A percentile compares a stretch with the other conserved stretches of the same genome.
Conservation (phyloP, 208 protist species). For the Acanthamoeba triangularis region DNA sequence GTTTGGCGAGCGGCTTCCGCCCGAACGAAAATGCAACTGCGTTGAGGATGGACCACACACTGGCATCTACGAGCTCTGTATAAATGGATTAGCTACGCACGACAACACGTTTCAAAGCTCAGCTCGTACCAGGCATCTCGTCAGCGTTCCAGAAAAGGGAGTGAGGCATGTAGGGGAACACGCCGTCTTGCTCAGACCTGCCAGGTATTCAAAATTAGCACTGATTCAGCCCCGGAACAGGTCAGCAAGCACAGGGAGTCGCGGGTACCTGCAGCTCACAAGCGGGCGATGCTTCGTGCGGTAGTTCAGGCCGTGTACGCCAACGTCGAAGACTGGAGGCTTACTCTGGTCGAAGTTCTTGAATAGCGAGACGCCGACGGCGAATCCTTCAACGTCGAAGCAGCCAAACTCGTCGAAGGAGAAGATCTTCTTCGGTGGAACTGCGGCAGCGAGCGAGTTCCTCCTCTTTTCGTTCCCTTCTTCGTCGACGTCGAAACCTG, state of each 20-base stretch:
- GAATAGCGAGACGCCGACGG: background rate
- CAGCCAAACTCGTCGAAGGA: slow-evolving; percentile 59
- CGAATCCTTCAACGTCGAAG: slow-evolving; percentile 4
- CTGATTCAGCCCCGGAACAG: background rate
- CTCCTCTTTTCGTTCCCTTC: background rate
- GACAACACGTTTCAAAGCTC: background rate
- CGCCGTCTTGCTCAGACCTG: background rate
- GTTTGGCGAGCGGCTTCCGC: slow-evolving; percentile 14
- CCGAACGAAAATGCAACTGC: background rate
- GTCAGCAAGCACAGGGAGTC: background rate
- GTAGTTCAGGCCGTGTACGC: background rate
- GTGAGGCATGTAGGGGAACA: background rate
- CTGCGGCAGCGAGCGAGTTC: background rate
- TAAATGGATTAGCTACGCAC: background rate
- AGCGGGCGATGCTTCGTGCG: background rate
- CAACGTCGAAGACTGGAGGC: background rate
- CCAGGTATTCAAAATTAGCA: background rate
- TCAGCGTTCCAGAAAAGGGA: background rate
- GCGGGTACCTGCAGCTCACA: background rate
- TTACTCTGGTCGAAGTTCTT: slow-evolving; percentile 16
- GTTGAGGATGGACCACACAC: background rate
- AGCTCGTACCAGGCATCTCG: background rate
- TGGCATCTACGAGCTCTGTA: background rate
- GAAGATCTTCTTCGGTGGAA: background rate
- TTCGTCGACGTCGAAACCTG: background rate